Base-by-base conservation (phyloP, 2,329 filamentous ascomycete genomes). In the Sporothrix sp. region DNA sequence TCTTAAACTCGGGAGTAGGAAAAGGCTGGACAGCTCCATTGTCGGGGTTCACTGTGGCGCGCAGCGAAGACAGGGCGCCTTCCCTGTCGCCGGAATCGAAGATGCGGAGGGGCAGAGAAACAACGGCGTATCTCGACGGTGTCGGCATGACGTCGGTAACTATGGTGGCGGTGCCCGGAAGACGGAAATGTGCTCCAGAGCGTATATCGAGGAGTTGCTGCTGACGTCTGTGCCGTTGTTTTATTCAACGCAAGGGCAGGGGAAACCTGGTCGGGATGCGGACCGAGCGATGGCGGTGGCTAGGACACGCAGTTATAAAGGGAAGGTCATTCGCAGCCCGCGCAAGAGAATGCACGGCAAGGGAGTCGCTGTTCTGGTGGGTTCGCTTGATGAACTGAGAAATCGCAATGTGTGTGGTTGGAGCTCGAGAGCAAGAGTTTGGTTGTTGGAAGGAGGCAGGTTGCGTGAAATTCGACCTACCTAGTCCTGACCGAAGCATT, bases 1-100 rank as follows among this genome's bases (percentile, higher is more conserved):
- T 95, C 74, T 97, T 98, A 78, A 98, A 96, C 58, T 89, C 84
- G 18, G 93, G 93, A 56, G 97, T 85, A 51, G 79, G 72, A 64
- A 97, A 96, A 2, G 82, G 81, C 47, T 81, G 72, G 40, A 88
- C 84, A 48, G 78, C 80, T 64, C 85, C 88, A 66, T 86, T 82
- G 60, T 95, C 87, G 52, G 79, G 71, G 45, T 79, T 74, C 50
- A 95, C 75, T 37, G 83, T 87, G 51, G 82, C 71, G 59, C 82
- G 80, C 55, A 98, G 70, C 40, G 87, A 79, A 43, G 81, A 78
- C 58, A 96, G 74, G 57, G 91, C 88, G 66, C 94, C 87, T 58
- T 91, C 84, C 62, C 77, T 77, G 69, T 91, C 80, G 69, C 80
- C 79, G 46, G 87, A 85, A 59, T 88, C 84, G 63, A 89, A 84